A percentile compares a stretch with the other conserved stretches of the same genome.
Conservation (phyloP, 2,329 filamentous ascomycete genomes). For the Cordyceps cicadae region DNA sequence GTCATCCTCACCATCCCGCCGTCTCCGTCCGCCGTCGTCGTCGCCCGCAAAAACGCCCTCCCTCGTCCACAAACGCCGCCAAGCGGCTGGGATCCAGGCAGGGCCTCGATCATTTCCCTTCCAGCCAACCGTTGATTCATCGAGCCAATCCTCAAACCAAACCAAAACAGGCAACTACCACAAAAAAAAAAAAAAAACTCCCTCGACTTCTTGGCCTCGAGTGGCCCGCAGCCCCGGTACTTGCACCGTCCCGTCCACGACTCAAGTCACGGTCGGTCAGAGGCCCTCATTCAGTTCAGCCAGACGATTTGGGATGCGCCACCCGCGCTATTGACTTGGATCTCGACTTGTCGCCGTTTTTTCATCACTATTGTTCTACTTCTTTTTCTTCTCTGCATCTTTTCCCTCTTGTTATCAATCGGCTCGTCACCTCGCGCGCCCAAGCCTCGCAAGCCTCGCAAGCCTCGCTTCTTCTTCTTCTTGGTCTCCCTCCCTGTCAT, state of each 20-base stretch:
- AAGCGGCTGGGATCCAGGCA: neutral
- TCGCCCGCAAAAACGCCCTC: neutral
- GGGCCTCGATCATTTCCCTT: constrained; percentile 2
- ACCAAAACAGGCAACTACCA: neutral
- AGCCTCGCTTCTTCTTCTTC: neutral
- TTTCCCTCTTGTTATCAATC: neutral
- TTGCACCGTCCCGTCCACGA: constrained; percentile 5
- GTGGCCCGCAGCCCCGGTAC: constrained; percentile 3
- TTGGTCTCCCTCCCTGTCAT: neutral
- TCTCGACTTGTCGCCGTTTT: neutral
- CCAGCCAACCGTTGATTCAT: neutral
- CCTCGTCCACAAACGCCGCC: neutral
- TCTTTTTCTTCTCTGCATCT: too few species aligned
- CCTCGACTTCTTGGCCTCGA: constrained; percentile 7
- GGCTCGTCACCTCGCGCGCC: neutral
- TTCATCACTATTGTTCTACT: neutral
- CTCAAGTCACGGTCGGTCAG: neutral
- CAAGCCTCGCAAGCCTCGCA: neutral
- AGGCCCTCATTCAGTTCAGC: neutral
- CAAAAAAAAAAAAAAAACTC: neutral
- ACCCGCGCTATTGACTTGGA: constrained; percentile 6
- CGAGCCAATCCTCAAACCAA: neutral
- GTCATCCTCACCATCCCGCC: neutral
- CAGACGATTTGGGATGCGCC: constrained; percentile 4
- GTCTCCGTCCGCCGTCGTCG: neutral